These are phyloP conservation scores for Puccinia horiana DNA, from an alignment of 1,284 basidiomycete genomes.

Conservation along the genomic window DNA sequence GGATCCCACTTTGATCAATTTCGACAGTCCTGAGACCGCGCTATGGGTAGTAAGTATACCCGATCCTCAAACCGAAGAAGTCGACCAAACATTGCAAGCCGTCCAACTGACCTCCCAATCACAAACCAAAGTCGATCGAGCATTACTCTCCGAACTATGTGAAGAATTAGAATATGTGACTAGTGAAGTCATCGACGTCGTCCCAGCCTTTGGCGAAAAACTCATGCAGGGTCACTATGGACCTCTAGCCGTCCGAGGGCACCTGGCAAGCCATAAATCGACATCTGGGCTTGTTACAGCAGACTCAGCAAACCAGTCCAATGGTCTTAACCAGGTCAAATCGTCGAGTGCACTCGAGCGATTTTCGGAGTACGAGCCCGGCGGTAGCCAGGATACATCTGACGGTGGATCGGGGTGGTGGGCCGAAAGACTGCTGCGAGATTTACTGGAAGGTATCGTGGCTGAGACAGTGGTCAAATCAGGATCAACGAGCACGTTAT, in stretches of 20 bases:
- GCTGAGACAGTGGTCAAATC: slow-evolving; percentile 41
- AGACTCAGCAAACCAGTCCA: neutral
- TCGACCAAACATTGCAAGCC: neutral
- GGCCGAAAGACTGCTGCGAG: slow-evolving; percentile 42
- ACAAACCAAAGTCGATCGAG: neutral
- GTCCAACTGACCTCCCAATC: slow-evolving; percentile 18
- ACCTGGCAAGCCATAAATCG: neutral
- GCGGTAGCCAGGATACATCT: slow-evolving; percentile 27
- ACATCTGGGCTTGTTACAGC: neutral
- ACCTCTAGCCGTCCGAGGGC: slow-evolving; percentile 28
- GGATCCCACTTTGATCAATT: slow-evolving; percentile 4
- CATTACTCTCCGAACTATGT: slow-evolving; percentile 41
- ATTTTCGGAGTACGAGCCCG: slow-evolving; percentile 38
- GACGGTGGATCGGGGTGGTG: slow-evolving; percentile 41
- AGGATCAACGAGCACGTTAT: neutral
- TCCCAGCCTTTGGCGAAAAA: slow-evolving; percentile 46
- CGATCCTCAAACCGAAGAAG: neutral
- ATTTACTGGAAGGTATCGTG: slow-evolving; percentile 46
- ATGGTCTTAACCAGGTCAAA: neutral
- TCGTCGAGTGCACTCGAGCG: slow-evolving; percentile 11
- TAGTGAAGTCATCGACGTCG: slow-evolving; percentile 40
- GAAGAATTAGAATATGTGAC: slow-evolving; percentile 46
- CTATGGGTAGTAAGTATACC: neutral
- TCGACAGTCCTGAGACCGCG: slow-evolving; percentile 4
- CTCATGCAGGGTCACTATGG: slow-evolving; percentile 46